Evolutionary conservation across 2,329 filamentous ascomycete genomes (phyloP).

Genomic region (Aspergillus puulaauensis): DNA sequence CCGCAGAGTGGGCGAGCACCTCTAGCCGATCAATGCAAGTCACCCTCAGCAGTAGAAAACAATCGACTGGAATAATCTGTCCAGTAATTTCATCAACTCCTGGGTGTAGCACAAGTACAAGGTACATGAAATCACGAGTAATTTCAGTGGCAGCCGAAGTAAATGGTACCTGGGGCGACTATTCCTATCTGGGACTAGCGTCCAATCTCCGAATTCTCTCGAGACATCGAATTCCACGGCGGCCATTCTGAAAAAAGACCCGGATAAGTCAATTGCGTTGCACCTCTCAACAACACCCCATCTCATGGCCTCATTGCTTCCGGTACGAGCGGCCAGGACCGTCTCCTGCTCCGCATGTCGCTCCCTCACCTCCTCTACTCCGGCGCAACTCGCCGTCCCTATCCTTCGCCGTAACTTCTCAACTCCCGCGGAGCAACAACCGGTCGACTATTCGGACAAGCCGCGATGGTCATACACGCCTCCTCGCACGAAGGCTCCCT

Average conservation of each 20-base stretch:
- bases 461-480: slow-evolving; percentile 74
- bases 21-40: neutral
- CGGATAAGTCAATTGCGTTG: slow-evolving; percentile 11
- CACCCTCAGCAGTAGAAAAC: neutral
- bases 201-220: slow-evolving; percentile 26
- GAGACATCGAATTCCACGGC: slow-evolving; percentile 18
- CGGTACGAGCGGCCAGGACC: slow-evolving; percentile 41
- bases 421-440: slow-evolving; percentile 27
- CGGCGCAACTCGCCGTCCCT: slow-evolving; percentile 17
- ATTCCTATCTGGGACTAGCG: slow-evolving; percentile 24
- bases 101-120: slow-evolving; percentile 1
- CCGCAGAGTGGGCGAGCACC: neutral
- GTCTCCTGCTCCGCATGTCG: slow-evolving; percentile 33
- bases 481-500: slow-evolving; percentile 66
- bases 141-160: neutral
- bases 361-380: slow-evolving; percentile 20
- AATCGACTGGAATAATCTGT: neutral
- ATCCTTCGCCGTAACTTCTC: slow-evolving; percentile 27
- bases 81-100: neutral
- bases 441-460: slow-evolving; percentile 35
- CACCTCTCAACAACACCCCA: slow-evolving; percentile 19
- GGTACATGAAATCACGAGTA: neutral
- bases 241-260: slow-evolving; percentile 16
- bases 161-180: slow-evolving; percentile 2
- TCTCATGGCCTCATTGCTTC: slow-evolving; percentile 51